Conservation (phyloP, 371 early-diverging fungal species). For the Basidiobolus meristosporus region DNA sequence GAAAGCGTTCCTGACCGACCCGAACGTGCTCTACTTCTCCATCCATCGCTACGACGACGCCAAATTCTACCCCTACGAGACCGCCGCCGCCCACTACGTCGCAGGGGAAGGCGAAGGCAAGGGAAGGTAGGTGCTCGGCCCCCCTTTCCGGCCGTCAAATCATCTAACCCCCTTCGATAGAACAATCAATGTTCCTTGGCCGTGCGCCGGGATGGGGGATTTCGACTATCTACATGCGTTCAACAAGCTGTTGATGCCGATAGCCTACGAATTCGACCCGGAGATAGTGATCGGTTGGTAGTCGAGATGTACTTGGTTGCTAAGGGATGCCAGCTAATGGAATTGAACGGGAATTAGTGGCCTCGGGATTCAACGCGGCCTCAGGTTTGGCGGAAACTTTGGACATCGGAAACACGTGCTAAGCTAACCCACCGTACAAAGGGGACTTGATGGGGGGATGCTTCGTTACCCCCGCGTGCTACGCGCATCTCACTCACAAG, state of each 20-base stretch:
- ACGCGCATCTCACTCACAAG: constrained; percentile 61
- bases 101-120: constrained; percentile 38
- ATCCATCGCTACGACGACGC: constrained; percentile 69
- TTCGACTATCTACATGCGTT: constrained; percentile 77
- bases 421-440: too few species aligned
- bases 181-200: constrained; percentile 84
- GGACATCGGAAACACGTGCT: too few species aligned
- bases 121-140: constrained; percentile 25
- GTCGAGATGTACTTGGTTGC: neutral
- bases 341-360: constrained; percentile 17
- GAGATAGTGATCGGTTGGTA: constrained; percentile 53
- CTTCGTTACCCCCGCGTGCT: constrained; percentile 61
- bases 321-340: neutral
- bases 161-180: constrained; percentile 7
- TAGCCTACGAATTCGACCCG: constrained; percentile 63
- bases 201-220: constrained; percentile 49
- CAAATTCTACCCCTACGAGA: constrained; percentile 52
- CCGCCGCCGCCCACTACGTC: constrained; percentile 22
- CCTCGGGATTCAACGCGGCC: constrained; percentile 87
- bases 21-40: constrained; percentile 62
- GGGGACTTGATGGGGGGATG: constrained; percentile 77
- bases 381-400: constrained; percentile 11
- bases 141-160: too few species aligned
- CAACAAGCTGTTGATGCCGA: constrained; percentile 54
- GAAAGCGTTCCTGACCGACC: constrained; percentile 48